A percentile compares a stretch with the other conserved stretches of the same genome.
Conservation (phyloP, 2,329 filamentous ascomycete genomes). For the Xylariomycetidae sp. region DNA sequence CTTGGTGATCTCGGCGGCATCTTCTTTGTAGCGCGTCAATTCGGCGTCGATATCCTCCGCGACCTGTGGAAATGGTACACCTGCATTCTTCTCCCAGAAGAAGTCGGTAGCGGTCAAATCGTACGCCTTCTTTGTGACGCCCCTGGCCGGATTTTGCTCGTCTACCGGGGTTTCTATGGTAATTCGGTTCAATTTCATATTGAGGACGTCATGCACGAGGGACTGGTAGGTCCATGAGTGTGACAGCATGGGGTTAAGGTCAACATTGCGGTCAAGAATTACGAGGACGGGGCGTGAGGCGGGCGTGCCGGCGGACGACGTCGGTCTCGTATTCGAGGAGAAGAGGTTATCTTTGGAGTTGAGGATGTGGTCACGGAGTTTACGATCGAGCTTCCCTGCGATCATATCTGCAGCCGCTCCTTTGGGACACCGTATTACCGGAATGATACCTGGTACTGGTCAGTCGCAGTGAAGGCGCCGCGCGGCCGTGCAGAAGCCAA, state of each 20-base stretch:
- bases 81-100: conserved; percentile 93
- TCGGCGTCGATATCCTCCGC: conserved; percentile 95
- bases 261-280: conserved; percentile 91
- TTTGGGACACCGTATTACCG: conserved; percentile 91
- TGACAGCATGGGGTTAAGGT: conserved; percentile 96
- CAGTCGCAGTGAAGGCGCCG: conserved; percentile 8
- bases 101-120: conserved; percentile 88
- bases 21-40: conserved; percentile 90
- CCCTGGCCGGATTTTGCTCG: conserved; percentile 68
- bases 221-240: conserved; percentile 84
- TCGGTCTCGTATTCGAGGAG: conserved; percentile 59
- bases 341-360: conserved; percentile 99
- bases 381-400: conserved; percentile 87
- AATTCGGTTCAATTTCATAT: conserved; percentile 86
- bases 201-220: conserved; percentile 64
- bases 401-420: conserved; percentile 92
- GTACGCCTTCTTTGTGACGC: conserved; percentile 80
- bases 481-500: conserved; percentile 13
- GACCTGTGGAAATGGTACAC: conserved; percentile 87
- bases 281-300: conserved; percentile 83
- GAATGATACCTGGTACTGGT: conserved; percentile 65
- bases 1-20: conserved; percentile 88
- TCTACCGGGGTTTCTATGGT: conserved; percentile 83
- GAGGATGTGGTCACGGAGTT: conserved; percentile 90
- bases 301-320: conserved; percentile 55